Base-by-base conservation (phyloP, 768 basidiomycete genomes). In the Suillus ampliporus region DNA sequence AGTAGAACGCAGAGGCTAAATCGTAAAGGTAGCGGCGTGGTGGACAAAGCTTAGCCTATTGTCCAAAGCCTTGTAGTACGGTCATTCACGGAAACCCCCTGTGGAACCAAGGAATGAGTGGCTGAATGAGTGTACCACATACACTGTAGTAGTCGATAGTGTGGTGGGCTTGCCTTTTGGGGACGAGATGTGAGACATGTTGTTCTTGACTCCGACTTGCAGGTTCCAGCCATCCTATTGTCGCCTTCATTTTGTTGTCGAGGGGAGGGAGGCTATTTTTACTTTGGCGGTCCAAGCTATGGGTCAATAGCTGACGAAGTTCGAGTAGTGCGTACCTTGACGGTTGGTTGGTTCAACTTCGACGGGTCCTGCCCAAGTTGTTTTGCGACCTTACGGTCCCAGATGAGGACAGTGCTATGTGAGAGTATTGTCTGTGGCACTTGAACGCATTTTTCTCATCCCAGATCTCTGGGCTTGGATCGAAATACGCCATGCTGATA, bases 21-120 rank as follows among this genome's bases (percentile, higher is more conserved):
- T 26, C 5, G 4, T 38, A 4, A 38, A 13, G 26, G 15, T 38
- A 38, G 21, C 21, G 3, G 28, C 19, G 31, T 31, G 31, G 31
- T 31, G 53, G 15, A 37, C 53, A 56, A 11, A 56, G 17, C 53
- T 37, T 10, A 17, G 15, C 17, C 17, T 56, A 56, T 56, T 56
- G 53, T 56, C 23, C 53, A 56, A 23, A 40, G 15, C n/a, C 17
- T 38, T 44, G 43, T 44, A n/a, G 43, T 31, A 6, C 6, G 31
- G 10, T 5, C 11, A 17, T 19, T 11, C 28, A 11, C 50, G 50
- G 28, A 51, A n/a, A 51, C 19, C 50, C 9, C 28, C 19, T 31
- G 31, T 28, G 17, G 19, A 31, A 8, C 28, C 50, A 17, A 51
- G 10, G 19, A 51, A 51, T n/a, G n/a, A n/a, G n/a, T n/a, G n/a